phyloP scores from a whole-genome alignment of 768 basidiomycete genomes.

The Podaxis rugospora region DNA sequence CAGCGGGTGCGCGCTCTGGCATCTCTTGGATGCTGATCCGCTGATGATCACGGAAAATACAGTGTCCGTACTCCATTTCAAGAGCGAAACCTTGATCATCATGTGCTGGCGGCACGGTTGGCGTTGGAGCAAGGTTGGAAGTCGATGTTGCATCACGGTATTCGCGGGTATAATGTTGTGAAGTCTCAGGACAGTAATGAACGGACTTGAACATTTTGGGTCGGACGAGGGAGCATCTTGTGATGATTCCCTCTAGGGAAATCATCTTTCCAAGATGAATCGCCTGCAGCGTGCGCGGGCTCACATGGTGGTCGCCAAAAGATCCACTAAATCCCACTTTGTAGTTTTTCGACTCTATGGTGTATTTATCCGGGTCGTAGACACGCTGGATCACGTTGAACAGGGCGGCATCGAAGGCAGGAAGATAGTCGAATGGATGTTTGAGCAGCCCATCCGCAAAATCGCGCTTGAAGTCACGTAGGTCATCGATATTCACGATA shows the following conservation, averaged over 20 bases:
- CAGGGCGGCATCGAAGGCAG: conserved; percentile 88
- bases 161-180: conserved; percentile 77
- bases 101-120: conserved; percentile 82
- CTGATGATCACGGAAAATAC: conserved; percentile 94
- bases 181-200: conserved; percentile 90
- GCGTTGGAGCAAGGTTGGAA: conserved; percentile 80
- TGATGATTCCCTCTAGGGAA: conserved; percentile 96
- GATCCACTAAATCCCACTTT: conserved; percentile 92
- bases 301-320: conserved; percentile 98
- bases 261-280: conserved; percentile 94
- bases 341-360: conserved; percentile 74
- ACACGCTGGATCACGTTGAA: conserved; percentile 65
- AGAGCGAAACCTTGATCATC: conserved; percentile 87
- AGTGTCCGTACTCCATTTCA: conserved; percentile 89
- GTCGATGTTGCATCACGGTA: conserved; percentile 93
- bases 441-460: conserved; percentile 86
- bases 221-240: conserved; percentile 94
- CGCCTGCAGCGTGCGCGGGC: conserved; percentile 85
- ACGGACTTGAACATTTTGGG: conserved; percentile 98
- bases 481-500: conserved; percentile 92
- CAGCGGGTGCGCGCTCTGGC: conserved; percentile 97
- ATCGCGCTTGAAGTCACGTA: conserved; percentile 88
- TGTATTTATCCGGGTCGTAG: conserved; percentile 77
- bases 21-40: conserved; percentile 98
- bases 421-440: conserved; percentile 80